Conservation (phyloP, 495 filamentous ascomycete species). For the Lentithecium fluviatile region DNA sequence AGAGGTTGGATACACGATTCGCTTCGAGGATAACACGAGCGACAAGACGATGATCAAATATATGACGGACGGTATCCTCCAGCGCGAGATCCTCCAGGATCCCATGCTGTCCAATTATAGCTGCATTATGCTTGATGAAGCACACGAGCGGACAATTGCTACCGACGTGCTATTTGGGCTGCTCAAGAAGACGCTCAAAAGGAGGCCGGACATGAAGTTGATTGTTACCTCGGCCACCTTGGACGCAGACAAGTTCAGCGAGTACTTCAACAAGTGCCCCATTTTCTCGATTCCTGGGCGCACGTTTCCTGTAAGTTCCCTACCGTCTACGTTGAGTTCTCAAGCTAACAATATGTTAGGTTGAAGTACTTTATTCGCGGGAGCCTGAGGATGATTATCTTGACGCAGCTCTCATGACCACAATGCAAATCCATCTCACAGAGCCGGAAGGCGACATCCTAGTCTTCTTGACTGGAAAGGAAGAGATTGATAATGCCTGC, state of each 20-base stretch:
- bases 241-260: slow-evolving; percentile 95
- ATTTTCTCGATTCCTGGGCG: slow-evolving; percentile 96
- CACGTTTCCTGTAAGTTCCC: slow-evolving; percentile 54
- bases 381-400: slow-evolving; percentile 97
- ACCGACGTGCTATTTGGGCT: slow-evolving; percentile 95
- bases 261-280: slow-evolving; percentile 90
- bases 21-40: slow-evolving; percentile 93
- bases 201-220: slow-evolving; percentile 81
- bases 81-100: slow-evolving; percentile 90
- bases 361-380: slow-evolving; percentile 89
- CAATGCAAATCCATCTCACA: slow-evolving; percentile 96
- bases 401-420: slow-evolving; percentile 89
- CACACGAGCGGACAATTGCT: slow-evolving; percentile 94
- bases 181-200: slow-evolving; percentile 88
- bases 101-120: slow-evolving; percentile 84
- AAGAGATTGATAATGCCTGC: slow-evolving; percentile 95
- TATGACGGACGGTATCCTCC: slow-evolving; percentile 98
- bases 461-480: slow-evolving; percentile 92
- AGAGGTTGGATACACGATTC: slow-evolving; percentile 96
- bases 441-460: slow-evolving; percentile 91
- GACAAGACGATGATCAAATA: slow-evolving; percentile 95
- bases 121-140: slow-evolving; percentile 97
- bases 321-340: neutral
- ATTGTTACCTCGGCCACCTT: slow-evolving; percentile 96
- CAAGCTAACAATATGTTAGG: slow-evolving; percentile 36